Evolutionary conservation across 2,329 filamentous ascomycete genomes (phyloP).

Genomic region (Geosmithia putterillii): DNA sequence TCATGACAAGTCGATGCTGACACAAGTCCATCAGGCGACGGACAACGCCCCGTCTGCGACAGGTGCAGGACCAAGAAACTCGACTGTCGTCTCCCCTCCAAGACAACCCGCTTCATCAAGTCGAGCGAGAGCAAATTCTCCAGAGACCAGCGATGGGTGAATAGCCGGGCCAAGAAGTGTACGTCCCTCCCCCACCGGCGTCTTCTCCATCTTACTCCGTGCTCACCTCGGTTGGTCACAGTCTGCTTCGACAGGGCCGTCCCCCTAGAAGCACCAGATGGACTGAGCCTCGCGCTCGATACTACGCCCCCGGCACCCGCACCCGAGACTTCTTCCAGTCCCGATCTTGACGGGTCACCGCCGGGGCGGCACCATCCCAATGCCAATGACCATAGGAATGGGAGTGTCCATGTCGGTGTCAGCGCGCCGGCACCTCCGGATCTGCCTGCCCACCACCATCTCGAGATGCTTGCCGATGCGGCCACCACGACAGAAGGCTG

Average conservation of each 20-base stretch:
- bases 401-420: too few species aligned
- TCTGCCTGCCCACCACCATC: not conserved
- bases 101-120: not conserved
- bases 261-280: not conserved
- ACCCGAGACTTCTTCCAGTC: not conserved
- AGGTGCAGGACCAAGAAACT: not conserved
- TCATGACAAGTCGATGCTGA: not conserved
- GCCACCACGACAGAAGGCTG: not conserved
- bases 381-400: too few species aligned
- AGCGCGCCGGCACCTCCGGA: not conserved
- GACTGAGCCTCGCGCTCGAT: not conserved
- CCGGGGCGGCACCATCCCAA: too few species aligned
- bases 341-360: too few species aligned
- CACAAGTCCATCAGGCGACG: not conserved
- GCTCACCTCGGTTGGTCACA: not conserved
- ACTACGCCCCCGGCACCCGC: not conserved
- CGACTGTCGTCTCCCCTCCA: conserved; percentile 1
- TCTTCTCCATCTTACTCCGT: not conserved
- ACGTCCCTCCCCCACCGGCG: not conserved
- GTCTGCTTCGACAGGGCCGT: not conserved
- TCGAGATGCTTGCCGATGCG: not conserved
- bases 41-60: not conserved
- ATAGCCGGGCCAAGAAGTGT: not conserved
- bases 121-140: not conserved
- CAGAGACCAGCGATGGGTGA: not conserved